Evolutionary conservation across 2,329 filamentous ascomycete genomes (phyloP), one percentile per base, ranked within the genome.

Genomic region (Hypoxylon sp.): DNA sequence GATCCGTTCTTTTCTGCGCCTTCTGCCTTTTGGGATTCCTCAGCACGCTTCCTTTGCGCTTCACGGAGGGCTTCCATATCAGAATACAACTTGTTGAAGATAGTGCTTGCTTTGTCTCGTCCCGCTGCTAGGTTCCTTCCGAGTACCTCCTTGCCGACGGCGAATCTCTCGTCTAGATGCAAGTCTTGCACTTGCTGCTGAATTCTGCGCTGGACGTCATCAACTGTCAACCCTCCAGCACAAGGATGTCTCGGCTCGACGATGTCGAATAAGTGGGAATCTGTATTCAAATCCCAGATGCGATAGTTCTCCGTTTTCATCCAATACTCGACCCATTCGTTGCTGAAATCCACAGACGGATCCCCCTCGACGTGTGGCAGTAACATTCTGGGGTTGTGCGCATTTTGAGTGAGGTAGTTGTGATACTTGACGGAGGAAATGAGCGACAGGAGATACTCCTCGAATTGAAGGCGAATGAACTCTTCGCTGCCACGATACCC

Each of bases 401-500:
- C 77, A 65, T 87, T 80, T 59, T 79, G 78, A 17, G 78, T 76
- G 24, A 89, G 81, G 73, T 90, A 90, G 72, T 87, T 89, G 77
- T 93, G 93, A 75, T 97, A 98, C 76, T 97, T 97, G 70, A 94
- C 91, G 0, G 92, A 89, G 0, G 94, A 92, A 44, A 98, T 87
- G 65, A 99, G 85, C 0, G 93, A 92, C 22, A 98, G 85, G 5
- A 99, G 85, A 74, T 99, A 99, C 73, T 97, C 94, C 78, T 99
- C 95, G 67, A 99, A 99, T 73, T 98, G 94, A 41, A 97, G 87
- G 28, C 95, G 88, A 71, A 99, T 99, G 73, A 97, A 97, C 75
- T 98, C 95, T 79, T 99, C 95, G 66, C 93, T 97, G 28, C 95
- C 95, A 37, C 93, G 89, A 73, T 97, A 99, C 28, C 94, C 94